A percentile compares a stretch with the other conserved stretches of the same genome.
phyloP scores from a whole-genome alignment of 1,139 yeast species.

The Suhomyces atakaporum region DNA sequence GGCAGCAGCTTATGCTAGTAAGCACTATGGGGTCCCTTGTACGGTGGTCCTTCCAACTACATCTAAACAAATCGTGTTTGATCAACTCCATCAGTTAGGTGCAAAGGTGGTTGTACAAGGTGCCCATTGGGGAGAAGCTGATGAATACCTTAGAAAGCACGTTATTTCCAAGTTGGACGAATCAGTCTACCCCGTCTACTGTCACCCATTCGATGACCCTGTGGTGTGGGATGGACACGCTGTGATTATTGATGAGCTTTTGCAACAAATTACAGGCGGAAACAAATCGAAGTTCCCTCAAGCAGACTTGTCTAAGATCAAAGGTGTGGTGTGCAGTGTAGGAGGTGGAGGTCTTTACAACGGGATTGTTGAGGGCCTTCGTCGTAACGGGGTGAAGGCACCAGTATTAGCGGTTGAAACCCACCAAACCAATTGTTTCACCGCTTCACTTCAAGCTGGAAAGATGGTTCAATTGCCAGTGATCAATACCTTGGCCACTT shows the following conservation, averaged over 20 bases:
- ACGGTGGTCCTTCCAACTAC: slow-evolving; percentile 42
- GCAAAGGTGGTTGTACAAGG: slow-evolving; percentile 38
- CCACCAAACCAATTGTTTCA: slow-evolving; percentile 40
- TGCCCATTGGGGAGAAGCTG: slow-evolving; percentile 41
- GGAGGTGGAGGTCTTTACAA: slow-evolving; percentile 50
- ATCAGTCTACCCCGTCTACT: slow-evolving; percentile 30
- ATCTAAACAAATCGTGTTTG: slow-evolving; percentile 29
- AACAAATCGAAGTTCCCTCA: too few relatives aligned
- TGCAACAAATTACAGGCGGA: too few relatives aligned
- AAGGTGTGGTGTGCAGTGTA: slow-evolving; percentile 42
- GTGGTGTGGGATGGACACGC: slow-evolving; percentile 46
- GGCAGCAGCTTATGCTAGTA: slow-evolving; percentile 44
- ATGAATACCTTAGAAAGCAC: slow-evolving; percentile 26
- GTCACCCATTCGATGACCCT: slow-evolving; percentile 46
- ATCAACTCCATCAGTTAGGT: slow-evolving; percentile 26
- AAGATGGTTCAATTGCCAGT: slow-evolving; percentile 29
- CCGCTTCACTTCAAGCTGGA: slow-evolving; percentile 31
- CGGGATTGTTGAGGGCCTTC: slow-evolving; percentile 37
- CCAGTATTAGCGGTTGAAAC: slow-evolving; percentile 41
- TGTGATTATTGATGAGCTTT: slow-evolving; percentile 35
- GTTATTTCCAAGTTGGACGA: slow-evolving; percentile 21
- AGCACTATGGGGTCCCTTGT: slow-evolving; percentile 29
- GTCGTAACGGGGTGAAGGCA: slow-evolving; percentile 21
- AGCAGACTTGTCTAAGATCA: too few relatives aligned
- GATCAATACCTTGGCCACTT: slow-evolving; percentile 40